Evolutionary conservation across 306 rosid genomes (phyloP).

Genomic region (Cyamopsis tetragonoloba): DNA sequence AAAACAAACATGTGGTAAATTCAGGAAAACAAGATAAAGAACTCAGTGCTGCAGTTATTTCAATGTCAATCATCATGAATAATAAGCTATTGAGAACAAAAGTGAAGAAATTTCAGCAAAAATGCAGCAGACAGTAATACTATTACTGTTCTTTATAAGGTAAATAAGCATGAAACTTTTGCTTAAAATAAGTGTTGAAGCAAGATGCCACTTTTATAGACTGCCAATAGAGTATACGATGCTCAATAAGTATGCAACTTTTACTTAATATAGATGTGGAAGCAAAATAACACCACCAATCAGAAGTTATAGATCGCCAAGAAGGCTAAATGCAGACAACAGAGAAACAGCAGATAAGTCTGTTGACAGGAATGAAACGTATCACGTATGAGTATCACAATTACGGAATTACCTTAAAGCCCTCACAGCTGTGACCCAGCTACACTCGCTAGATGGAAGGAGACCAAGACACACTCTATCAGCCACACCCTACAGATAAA

Average conservation of each 20-base stretch:
- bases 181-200: too few species aligned
- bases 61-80: conserved; percentile 16
- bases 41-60: not conserved
- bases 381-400: not conserved
- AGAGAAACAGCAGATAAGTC: not conserved
- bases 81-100: not conserved
- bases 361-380: not conserved
- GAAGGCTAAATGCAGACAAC: conserved; percentile 5
- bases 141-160: not conserved
- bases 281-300: not conserved
- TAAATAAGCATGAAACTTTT: too few species aligned
- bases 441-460: conserved; percentile 78
- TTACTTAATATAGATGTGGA: not conserved
- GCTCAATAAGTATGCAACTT: not conserved
- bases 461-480: conserved; percentile 96
- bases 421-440: conserved; percentile 86
- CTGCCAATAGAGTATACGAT: not conserved
- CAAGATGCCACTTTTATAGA: not conserved
- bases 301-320: not conserved
- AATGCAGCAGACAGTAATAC: conserved; percentile 7
- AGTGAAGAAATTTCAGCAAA: conserved; percentile 10
- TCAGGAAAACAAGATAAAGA: not conserved
- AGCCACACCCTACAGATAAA: conserved; percentile 62
- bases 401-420: conserved; percentile 68
- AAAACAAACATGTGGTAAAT: not conserved